phyloP scores from a whole-genome alignment of 495 filamentous ascomycete genomes.

The Cercophora sp. region DNA sequence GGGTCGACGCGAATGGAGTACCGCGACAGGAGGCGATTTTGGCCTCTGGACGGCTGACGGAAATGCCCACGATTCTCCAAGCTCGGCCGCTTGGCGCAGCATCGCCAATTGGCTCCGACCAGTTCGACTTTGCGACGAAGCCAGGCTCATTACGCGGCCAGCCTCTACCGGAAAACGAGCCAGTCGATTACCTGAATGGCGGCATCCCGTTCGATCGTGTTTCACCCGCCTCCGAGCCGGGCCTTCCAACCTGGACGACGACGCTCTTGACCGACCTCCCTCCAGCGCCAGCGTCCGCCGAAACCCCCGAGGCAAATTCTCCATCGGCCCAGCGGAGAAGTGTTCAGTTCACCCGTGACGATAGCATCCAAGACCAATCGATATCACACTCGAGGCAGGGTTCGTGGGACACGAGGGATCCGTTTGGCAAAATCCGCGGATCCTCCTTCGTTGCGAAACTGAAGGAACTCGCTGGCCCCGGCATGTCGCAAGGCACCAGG shows the following conservation, averaged over 20 bases:
- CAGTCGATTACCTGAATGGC: conserved; percentile 44
- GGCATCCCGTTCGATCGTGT: conserved; percentile 32
- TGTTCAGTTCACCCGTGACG: conserved; percentile 61
- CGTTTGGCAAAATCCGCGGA: conserved; percentile 49
- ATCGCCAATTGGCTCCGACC: conserved; percentile 25
- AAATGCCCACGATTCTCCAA: conserved; percentile 29
- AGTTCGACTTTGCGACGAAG: conserved; percentile 30
- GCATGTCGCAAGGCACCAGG: conserved; percentile 46
- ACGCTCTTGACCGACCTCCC: conserved; percentile 7
- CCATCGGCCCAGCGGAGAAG: conserved; percentile 32
- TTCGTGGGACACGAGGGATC: conserved; percentile 57
- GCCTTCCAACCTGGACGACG: conserved; percentile 1
- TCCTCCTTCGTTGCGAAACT: conserved; percentile 66
- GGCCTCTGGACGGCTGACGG: conserved; percentile 24
- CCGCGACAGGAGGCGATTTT: conserved; percentile 19
- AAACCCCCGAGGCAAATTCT: conserved; percentile 19
- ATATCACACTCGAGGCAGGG: conserved; percentile 47
- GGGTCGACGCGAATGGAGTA: conserved; percentile 11
- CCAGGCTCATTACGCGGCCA: conserved; percentile 14
- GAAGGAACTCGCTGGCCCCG: conserved; percentile 52
- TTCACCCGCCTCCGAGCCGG: conserved; percentile 19
- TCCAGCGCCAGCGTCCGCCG: not conserved
- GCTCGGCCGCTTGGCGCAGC: conserved; percentile 15
- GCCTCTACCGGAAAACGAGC: conserved; percentile 19
- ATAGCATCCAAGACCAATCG: conserved; percentile 40